Evolutionary conservation across 2,329 filamentous ascomycete species (phyloP), one percentile per base, ranked within the genome.

Genomic region (Furcasterigmium sp.): DNA sequence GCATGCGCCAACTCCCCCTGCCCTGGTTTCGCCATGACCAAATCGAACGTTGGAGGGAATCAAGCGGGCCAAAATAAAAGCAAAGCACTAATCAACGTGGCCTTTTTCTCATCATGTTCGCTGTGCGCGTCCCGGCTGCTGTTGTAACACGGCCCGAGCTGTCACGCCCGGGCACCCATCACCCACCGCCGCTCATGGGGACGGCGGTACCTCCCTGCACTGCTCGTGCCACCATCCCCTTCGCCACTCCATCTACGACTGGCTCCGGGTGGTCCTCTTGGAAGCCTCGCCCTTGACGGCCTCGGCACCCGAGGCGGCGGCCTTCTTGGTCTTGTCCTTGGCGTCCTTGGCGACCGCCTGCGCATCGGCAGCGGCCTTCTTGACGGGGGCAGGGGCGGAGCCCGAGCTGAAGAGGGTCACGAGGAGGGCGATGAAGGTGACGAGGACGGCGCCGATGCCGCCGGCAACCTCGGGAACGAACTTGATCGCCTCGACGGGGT

Each of bases 391-490:
- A 37, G 86, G 77, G 35, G 87, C 72, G 44, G 78, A 75, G 56
- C 75, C 74, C 56, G 80, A 65, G 53, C 78, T 74, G 56, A 91
- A 65, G 51, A 86, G 69, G 54, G 80, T 76, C 50, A 86, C 68
- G 51, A 94, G 67, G 51, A 95, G 56, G 53, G 84, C 80, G 48
- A 95, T 62, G 53, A 93, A 60, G 39, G 85, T 82, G 44, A 89
- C 69, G 37, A 84, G 62, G 51, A 90, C 64, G 53, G 84, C 86
- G 59, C 74, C 85, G 58, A 95, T 71, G 59, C 82, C 87, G 60
- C 82, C 90, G 51, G 90, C 88, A 55, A 95, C 84, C 71, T 96
- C 93, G 53, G 93, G 93, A 52, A 96, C 87, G 56, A 89, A 87
- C 72, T 88, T 87, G 70, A 91, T 72, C 42, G 91, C 91, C 70